Evolutionary conservation across 306 rosid genomes (phyloP).

Genomic region (Dryas alaskensis): DNA sequence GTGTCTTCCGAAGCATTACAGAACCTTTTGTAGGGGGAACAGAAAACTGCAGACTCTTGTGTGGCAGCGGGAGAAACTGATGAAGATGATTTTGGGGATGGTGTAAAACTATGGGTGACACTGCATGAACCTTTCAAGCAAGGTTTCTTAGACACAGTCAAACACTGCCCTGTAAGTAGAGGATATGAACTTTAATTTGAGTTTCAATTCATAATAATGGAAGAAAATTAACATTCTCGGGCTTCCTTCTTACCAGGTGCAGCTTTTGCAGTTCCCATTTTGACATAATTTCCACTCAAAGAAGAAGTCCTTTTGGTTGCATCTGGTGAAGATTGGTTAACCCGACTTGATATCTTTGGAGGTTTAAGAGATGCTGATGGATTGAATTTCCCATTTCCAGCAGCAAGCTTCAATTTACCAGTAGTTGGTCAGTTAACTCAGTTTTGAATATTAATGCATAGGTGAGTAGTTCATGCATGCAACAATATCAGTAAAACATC

Average conservation of each 20-base stretch:
- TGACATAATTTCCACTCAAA: slow-evolving; percentile 28
- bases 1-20: slow-evolving; percentile 5
- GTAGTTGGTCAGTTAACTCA: not conserved
- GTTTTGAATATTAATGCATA: not conserved
- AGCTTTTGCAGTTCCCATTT: slow-evolving; percentile 16
- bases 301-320: slow-evolving; percentile 34
- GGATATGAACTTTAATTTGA: not conserved
- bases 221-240: not conserved
- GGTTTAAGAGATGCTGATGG: slow-evolving; percentile 39
- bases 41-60: slow-evolving; percentile 1
- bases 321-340: slow-evolving; percentile 18
- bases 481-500: not conserved
- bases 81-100: slow-evolving; percentile 22
- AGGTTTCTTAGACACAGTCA: slow-evolving; percentile 23
- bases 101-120: slow-evolving; percentile 14
- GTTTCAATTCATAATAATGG: not conserved
- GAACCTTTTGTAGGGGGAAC: slow-evolving; percentile 12
- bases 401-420: slow-evolving; percentile 28
- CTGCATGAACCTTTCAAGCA: slow-evolving; percentile 11
- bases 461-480: not conserved
- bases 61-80: not conserved
- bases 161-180: slow-evolving; percentile 34
- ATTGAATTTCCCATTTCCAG: slow-evolving; percentile 30
- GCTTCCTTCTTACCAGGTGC: slow-evolving; percentile 35
- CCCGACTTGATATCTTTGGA: slow-evolving; percentile 31